Percentiles rank a stretch among this genome's conserved stretches.
phyloP scores from a whole-genome alignment of 1,284 basidiomycete species.

The Malassezia nana region DNA sequence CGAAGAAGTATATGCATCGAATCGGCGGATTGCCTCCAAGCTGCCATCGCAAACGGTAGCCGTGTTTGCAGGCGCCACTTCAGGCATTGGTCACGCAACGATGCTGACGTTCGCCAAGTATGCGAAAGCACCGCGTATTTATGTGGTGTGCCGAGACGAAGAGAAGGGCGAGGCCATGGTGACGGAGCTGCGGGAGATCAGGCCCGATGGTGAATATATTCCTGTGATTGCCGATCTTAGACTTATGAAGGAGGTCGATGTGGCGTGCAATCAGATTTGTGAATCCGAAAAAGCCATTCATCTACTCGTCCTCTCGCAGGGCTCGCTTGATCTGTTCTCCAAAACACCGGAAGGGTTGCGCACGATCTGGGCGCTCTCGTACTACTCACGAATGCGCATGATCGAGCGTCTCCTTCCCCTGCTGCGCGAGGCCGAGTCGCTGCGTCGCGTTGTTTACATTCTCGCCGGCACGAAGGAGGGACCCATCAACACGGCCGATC shows the following conservation, averaged over 20 bases:
- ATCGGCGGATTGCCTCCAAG: not conserved
- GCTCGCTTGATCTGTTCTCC: slow-evolving; percentile 1
- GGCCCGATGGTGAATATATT: not conserved
- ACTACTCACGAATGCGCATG: slow-evolving; percentile 5
- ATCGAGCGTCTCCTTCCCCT: slow-evolving; percentile 4
- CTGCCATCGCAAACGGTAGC: not conserved
- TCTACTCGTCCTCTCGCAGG: slow-evolving; percentile 9
- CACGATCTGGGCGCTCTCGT: slow-evolving; percentile 2
- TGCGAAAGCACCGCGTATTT: slow-evolving; percentile 3
- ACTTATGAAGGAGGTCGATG: slow-evolving; percentile 5
- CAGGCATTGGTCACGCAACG: slow-evolving; percentile 2
- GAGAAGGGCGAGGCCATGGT: not conserved
- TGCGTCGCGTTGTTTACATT: slow-evolving; percentile 9
- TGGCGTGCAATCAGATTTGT: not conserved
- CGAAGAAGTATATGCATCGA: slow-evolving; percentile 8
- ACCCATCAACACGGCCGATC: slow-evolving; percentile 1
- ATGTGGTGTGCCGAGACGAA: slow-evolving; percentile 4
- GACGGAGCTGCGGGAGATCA: not conserved
- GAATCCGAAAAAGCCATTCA: slow-evolving; percentile 4
- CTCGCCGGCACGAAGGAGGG: slow-evolving; percentile 12
- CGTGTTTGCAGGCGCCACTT: slow-evolving; percentile 8
- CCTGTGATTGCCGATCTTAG: not conserved
- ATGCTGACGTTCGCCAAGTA: not conserved
- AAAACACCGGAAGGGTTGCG: not conserved
- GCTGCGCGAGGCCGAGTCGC: not conserved